Percentiles rank a stretch among this genome's conserved stretches.
Evolutionary conservation across 2,329 filamentous ascomycete genomes (phyloP).

Genomic region (Calonectria multiphialidica): DNA sequence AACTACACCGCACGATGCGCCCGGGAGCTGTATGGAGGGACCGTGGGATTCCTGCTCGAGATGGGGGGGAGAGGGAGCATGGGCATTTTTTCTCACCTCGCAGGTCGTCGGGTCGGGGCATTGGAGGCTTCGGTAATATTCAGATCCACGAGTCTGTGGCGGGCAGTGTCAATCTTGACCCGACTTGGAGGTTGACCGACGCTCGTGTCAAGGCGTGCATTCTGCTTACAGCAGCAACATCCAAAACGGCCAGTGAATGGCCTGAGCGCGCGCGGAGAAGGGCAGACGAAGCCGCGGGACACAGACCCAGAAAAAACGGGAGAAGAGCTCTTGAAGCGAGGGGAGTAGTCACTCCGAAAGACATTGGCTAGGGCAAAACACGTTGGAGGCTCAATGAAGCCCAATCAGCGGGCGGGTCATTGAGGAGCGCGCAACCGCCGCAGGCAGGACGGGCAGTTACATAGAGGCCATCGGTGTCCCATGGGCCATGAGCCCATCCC

Average conservation of each 20-base stretch:
- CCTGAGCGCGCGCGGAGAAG: slow-evolving; percentile 6
- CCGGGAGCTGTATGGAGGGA: not conserved
- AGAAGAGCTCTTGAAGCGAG: not conserved
- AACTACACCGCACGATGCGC: not conserved
- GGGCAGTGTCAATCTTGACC: slow-evolving; percentile 19
- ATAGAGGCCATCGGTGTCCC: not conserved
- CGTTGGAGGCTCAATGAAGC: not conserved
- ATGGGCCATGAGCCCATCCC: not conserved
- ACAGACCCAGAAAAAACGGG: not conserved
- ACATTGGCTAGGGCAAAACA: not conserved
- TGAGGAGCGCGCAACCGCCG: not conserved
- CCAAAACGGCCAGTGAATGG: not conserved
- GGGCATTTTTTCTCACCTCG: not conserved
- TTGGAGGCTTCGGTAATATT: slow-evolving; percentile 13
- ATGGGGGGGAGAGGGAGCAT: not conserved
- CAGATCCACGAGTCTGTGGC: not conserved
- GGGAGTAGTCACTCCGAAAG: slow-evolving; percentile 8
- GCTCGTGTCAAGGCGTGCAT: slow-evolving; percentile 10
- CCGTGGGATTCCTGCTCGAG: not conserved
- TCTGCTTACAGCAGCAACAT: slow-evolving; percentile 7
- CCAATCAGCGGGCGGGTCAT: not conserved
- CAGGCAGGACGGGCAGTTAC: not conserved
- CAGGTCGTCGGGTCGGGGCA: not conserved
- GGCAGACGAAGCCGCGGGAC: not conserved
- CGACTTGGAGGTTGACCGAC: slow-evolving; percentile 12